Evolutionary conservation across 129 eudicot genomes (phyloP), one percentile per base, ranked within the genome.

Genomic region (Glebionis coronaria): DNA sequence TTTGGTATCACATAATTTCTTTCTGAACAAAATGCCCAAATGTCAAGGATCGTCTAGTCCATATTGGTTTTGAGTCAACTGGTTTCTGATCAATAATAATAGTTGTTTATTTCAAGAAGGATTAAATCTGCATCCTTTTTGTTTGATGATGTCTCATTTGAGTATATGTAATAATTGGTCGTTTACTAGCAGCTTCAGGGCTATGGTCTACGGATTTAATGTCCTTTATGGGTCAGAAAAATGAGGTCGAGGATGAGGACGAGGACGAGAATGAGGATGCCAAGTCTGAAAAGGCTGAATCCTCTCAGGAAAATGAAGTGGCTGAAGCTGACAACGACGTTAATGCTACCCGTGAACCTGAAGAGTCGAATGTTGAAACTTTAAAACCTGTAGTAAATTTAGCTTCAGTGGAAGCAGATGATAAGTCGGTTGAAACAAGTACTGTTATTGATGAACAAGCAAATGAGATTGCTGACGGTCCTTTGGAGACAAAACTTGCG

Each of bases 171-270:
- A 55, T 23, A 10, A 38, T n/a, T 59, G 68, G 25, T 63, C 27
- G 60, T 65, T 61, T 72, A 38, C 11, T 66, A 25, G 25, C 75
- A 88, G 90, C 84, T 68, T 74, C 96, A 55, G 95, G 96, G 74
- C 40, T 82, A 63, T 81, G 84, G 95, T 74, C 95, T 38, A 77
- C 86, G 23, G 64, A 88, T 78, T 61, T 76, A 61, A 84, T 82
- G 83, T 78, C 84, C 27, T 82, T 89, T 67, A 79, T 82, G 75
- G 97, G 95, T 40, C 82, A 81, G 44, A 82, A 78, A 82, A 79
- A 55, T 25, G 98, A 55, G 46, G 89, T 85, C 28, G 94, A 52
- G 57, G 88, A 88, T 28, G 82, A 78, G 46, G 71, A 58, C n/a
- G 82, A 78, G 46, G 71, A 58, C n/a, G 96, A 54, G 54, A 88